Evolutionary conservation across 1,284 basidiomycete genomes (phyloP).

Genomic region (Phaffia rhodozyma): DNA sequence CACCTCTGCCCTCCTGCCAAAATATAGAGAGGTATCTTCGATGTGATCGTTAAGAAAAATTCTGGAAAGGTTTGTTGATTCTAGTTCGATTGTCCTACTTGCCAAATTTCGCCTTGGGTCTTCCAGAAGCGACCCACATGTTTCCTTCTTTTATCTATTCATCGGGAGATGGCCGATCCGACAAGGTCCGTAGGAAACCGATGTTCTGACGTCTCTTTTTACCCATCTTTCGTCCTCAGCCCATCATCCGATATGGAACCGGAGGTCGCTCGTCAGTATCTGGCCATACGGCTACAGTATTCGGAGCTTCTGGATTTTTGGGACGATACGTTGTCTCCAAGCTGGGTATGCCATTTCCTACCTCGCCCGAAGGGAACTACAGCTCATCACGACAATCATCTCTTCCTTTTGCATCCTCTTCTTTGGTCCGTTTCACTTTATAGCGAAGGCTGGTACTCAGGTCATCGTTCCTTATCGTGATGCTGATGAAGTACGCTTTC

Average conservation of each 20-base stretch:
- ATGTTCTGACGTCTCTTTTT: background rate
- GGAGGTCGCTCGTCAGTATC: constrained; percentile 76
- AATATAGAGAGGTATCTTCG: no score
- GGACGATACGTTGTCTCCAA: constrained; percentile 90
- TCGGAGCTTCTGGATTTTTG: constrained; percentile 91
- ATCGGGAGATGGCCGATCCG: no score
- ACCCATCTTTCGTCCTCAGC: constrained; percentile 29
- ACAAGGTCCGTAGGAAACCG: no score
- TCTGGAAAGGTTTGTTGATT: no score
- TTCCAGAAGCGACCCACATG: no score
- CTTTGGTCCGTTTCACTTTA: constrained; percentile 6
- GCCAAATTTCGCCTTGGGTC: no score
- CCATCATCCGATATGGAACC: constrained; percentile 58
- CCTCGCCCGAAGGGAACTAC: background rate
- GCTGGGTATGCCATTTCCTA: constrained; percentile 48
- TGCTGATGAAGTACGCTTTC: constrained; percentile 81
- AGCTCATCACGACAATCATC: background rate
- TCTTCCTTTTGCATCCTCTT: constrained; percentile 6
- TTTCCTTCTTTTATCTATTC: no score
- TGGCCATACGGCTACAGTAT: constrained; percentile 89
- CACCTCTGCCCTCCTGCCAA: no score
- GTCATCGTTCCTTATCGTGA: constrained; percentile 93
- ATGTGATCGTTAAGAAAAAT: no score
- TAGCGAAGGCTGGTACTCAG: constrained; percentile 83
- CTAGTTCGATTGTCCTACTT: no score